Evolutionary conservation across 805 yeast genomes (phyloP).

Genomic region (Starmerella apis): DNA sequence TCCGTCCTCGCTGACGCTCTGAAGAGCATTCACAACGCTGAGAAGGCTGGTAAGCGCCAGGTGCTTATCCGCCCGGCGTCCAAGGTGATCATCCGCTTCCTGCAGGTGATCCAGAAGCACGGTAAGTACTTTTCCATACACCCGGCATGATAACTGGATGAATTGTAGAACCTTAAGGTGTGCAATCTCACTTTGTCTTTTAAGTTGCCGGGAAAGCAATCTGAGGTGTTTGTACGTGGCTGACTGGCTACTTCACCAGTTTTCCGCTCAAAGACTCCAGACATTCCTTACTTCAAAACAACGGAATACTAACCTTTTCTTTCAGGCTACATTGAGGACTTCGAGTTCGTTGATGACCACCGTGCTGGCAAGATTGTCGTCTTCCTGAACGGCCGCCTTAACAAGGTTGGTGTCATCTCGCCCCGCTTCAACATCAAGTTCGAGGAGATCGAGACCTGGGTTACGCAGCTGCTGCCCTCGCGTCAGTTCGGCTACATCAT

Average conservation of each 20-base stretch:
- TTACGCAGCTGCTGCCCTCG: conserved; percentile 95
- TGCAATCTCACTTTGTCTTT: conserved; percentile 89
- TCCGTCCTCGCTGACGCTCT: conserved; percentile 98
- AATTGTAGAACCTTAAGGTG: conserved; percentile 51
- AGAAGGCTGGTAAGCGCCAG: conserved; percentile 98
- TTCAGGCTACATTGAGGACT: conserved; percentile 86
- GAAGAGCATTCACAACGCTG: conserved; percentile 97
- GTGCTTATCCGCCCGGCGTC: conserved; percentile 96
- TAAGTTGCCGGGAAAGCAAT: conserved; percentile 84
- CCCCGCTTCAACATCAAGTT: conserved; percentile 98
- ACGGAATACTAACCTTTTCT: conserved; percentile 20
- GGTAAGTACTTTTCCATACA: conserved; percentile 44
- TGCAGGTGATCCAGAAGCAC: conserved; percentile 94
- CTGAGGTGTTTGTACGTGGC: conserved; percentile 18
- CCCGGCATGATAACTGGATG: conserved; percentile 98
- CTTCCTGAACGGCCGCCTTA: conserved; percentile 93
- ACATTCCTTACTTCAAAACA: conserved; percentile 9
- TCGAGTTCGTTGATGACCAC: conserved; percentile 97
- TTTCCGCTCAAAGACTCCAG: conserved; percentile 16
- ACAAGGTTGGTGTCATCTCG: conserved; percentile 97
- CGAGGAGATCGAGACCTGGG: conserved; percentile 95
- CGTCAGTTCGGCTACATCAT: conserved; percentile 98
- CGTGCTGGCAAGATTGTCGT: conserved; percentile 96
- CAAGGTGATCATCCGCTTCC: conserved; percentile 94
- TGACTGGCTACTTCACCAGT: conserved; percentile 6